Conservation (phyloP, 2,329 filamentous ascomycete genomes). For the Fusarium palustre region DNA sequence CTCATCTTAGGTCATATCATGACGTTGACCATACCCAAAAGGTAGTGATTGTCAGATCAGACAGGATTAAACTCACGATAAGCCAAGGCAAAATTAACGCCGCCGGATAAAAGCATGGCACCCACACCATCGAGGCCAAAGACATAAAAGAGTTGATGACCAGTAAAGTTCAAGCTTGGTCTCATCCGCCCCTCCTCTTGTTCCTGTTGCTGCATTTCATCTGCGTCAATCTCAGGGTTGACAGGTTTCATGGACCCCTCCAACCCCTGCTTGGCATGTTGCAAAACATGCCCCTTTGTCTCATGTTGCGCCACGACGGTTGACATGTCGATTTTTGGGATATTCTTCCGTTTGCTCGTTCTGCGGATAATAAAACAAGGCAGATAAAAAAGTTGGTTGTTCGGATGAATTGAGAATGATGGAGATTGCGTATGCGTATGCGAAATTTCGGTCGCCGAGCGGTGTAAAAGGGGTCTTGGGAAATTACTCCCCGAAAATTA, state of each 20-base stretch:
- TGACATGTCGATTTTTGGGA: conserved; percentile 27
- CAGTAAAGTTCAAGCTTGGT: conserved; percentile 56
- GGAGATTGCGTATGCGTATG: background rate
- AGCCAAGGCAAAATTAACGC: conserved; percentile 64
- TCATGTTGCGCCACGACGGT: conserved; percentile 34
- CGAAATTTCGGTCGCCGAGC: background rate
- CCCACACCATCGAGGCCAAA: conserved; percentile 61
- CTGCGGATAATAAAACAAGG: background rate
- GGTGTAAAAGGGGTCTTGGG: conserved; percentile 3
- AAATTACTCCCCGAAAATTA: conserved; percentile 1
- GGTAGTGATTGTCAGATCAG: background rate
- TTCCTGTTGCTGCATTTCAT: conserved; percentile 7
- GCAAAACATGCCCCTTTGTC: conserved; percentile 31
- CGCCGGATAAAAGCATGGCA: conserved; percentile 60
- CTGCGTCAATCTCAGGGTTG: conserved; percentile 24
- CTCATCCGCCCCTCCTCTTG: conserved; percentile 44
- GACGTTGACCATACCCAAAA: background rate
- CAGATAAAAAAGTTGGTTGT: background rate
- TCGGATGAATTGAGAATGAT: background rate
- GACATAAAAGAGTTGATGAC: conserved; percentile 62
- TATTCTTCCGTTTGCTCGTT: background rate
- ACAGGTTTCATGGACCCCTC: conserved; percentile 16
- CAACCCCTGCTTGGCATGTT: conserved; percentile 33
- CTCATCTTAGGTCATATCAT: background rate
- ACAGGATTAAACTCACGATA: conserved; percentile 54